Evolutionary conservation across 75 land plant genomes (phyloP).

Genomic region (Ceratopteris richardii): DNA sequence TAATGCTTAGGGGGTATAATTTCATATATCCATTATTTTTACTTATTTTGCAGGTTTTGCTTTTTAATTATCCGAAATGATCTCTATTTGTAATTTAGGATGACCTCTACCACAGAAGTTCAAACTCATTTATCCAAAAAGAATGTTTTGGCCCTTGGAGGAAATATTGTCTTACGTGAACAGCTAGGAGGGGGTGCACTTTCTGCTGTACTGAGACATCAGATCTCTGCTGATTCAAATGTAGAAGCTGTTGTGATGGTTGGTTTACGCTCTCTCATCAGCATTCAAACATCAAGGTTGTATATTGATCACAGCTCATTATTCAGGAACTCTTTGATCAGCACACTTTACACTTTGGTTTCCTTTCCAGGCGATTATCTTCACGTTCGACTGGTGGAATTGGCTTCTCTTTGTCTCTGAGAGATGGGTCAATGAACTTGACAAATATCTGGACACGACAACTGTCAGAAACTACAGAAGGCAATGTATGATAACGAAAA

Average conservation of each 20-base stretch:
- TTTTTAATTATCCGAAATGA: not conserved
- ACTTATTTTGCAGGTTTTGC: no score
- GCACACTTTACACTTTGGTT: not conserved
- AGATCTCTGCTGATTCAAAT: conserved; percentile 56
- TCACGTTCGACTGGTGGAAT: conserved; percentile 72
- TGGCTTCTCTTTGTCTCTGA: conserved; percentile 57
- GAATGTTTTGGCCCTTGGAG: conserved; percentile 56
- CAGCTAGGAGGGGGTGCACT: conserved; percentile 68
- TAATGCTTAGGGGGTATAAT: conserved; percentile 54
- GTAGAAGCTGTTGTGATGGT: conserved; percentile 69
- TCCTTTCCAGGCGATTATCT: conserved; percentile 57
- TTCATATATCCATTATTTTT: no score
- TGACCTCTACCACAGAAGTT: conserved; percentile 76
- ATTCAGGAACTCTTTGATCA: no score
- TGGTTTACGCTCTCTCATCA: conserved; percentile 67
- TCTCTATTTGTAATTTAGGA: conserved; percentile 26
- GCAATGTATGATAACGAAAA: conserved; percentile 50
- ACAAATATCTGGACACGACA: conserved; percentile 86
- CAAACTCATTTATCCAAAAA: conserved; percentile 80
- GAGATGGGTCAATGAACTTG: conserved; percentile 81
- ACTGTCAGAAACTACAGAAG: conserved; percentile 61
- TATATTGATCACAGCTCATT: not conserved
- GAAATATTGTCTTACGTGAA: conserved; percentile 58
- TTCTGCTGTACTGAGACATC: conserved; percentile 49
- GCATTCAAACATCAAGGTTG: conserved; percentile 77